phyloP scores from a whole-genome alignment of 1,284 basidiomycete species.

The Phaffia rhodozyma region DNA sequence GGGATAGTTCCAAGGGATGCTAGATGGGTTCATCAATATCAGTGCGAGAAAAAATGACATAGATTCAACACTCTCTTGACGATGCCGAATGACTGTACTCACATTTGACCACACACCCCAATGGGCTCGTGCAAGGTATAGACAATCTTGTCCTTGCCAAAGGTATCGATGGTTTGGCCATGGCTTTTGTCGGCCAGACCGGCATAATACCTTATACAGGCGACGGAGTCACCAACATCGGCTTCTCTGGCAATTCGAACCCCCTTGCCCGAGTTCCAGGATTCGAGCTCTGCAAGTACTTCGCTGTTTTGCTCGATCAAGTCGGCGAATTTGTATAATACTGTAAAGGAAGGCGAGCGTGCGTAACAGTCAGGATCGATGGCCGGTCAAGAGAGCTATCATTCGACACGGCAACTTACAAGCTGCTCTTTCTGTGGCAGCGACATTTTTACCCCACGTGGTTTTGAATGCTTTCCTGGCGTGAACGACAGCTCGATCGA shows the following conservation, averaged over 20 bases:
- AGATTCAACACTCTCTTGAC: background rate
- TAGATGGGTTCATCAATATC: background rate
- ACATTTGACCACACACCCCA: slow-evolving; percentile 44
- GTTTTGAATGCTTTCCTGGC: slow-evolving; percentile 71
- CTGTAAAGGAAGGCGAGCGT: slow-evolving; percentile 21
- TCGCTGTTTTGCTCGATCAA: slow-evolving; percentile 63
- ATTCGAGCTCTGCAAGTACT: slow-evolving; percentile 53
- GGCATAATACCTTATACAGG: slow-evolving; percentile 36
- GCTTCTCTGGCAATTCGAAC: slow-evolving; percentile 53
- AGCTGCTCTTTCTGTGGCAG: slow-evolving; percentile 61
- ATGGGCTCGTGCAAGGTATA: slow-evolving; percentile 81
- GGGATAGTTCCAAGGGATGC: slow-evolving; percentile 77
- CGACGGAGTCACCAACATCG: background rate
- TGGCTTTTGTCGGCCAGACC: slow-evolving; percentile 49
- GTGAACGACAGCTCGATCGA: slow-evolving; percentile 68
- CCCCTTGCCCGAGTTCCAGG: slow-evolving; percentile 74
- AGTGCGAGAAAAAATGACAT: background rate
- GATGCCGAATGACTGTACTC: background rate
- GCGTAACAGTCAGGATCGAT: background rate
- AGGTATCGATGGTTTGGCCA: slow-evolving; percentile 27
- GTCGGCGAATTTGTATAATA: slow-evolving; percentile 78
- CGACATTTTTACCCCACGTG: slow-evolving; percentile 78
- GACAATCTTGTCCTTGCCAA: slow-evolving; percentile 48
- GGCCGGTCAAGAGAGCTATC: background rate
- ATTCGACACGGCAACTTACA: background rate